phyloP scores from a whole-genome alignment of 257 asterid genomes.

The Haberlea rhodopensis region DNA sequence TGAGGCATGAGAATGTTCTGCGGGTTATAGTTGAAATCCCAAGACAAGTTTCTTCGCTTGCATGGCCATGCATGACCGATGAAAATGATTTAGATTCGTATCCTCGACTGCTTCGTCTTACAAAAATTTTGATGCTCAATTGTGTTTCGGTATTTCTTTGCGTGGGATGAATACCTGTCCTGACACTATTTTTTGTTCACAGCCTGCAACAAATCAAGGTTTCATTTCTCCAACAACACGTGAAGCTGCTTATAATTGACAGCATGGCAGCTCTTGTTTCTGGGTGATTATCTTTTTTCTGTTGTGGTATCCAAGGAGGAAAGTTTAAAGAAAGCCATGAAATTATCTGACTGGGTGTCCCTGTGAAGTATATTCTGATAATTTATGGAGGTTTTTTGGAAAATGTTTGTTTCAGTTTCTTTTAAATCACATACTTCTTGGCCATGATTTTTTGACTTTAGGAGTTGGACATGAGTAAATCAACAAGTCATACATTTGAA shows the following conservation, averaged over 20 bases:
- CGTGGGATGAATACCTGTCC: slow-evolving; percentile 8
- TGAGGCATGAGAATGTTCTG: slow-evolving; percentile 6
- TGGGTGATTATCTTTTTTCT: slow-evolving; percentile 44
- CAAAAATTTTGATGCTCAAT: slow-evolving; percentile 13
- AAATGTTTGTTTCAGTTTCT: too few relatives aligned
- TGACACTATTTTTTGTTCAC: slow-evolving; percentile 22
- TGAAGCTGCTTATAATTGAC: slow-evolving; percentile 74
- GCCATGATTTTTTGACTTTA: too few relatives aligned
- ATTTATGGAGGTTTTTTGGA: too few relatives aligned
- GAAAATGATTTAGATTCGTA: too few relatives aligned
- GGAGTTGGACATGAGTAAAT: too few relatives aligned
- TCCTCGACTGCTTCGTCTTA: neutral
- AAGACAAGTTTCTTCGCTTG: neutral
- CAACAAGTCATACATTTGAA: too few relatives aligned
- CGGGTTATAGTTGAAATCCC: neutral
- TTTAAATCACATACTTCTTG: too few relatives aligned
- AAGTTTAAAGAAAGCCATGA: too few relatives aligned
- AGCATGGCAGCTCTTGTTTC: slow-evolving; percentile 86
- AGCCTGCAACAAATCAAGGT: slow-evolving; percentile 75
- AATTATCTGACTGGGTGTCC: too few relatives aligned
- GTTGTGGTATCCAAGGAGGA: too few relatives aligned
- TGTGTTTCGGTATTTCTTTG: slow-evolving; percentile 11
- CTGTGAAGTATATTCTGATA: too few relatives aligned
- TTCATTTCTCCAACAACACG: slow-evolving; percentile 57
- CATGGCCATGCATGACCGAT: neutral